A percentile compares a stretch with the other conserved stretches of the same genome.
phyloP scores from a whole-genome alignment of 202 grass and related monocot species.

The Dendrocalamus latiflorus region DNA sequence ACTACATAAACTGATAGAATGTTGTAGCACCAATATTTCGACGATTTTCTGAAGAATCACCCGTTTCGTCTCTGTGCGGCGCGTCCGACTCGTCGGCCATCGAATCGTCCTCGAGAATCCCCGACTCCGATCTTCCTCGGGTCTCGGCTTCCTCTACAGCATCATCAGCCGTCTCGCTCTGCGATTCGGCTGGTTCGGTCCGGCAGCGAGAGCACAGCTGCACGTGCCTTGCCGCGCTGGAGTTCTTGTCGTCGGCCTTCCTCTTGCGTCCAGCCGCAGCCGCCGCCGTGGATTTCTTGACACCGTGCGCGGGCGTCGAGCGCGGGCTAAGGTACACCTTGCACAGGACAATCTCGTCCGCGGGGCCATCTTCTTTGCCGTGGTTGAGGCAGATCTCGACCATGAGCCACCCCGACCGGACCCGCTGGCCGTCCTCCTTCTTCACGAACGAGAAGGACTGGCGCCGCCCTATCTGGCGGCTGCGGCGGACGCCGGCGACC shows the following conservation, averaged over 20 bases:
- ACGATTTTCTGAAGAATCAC: neutral
- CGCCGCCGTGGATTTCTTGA: neutral
- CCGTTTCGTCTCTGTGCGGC: neutral
- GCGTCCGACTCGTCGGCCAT: neutral
- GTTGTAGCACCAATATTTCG: neutral
- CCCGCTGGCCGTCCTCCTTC: neutral
- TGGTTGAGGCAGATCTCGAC: constrained; percentile 26
- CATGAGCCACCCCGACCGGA: constrained; percentile 46
- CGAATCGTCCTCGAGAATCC: neutral
- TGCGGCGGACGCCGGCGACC: neutral
- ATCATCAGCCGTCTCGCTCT: neutral
- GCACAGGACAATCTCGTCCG: constrained; percentile 25
- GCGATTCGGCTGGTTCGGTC: neutral
- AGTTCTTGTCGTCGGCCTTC: constrained; percentile 1
- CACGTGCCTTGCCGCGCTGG: neutral
- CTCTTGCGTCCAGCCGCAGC: neutral
- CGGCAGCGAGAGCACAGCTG: constrained; percentile 25
- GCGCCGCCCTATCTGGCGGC: neutral
- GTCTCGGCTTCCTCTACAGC: neutral
- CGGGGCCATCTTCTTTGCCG: neutral
- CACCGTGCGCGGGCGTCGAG: neutral
- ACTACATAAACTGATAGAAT: neutral
- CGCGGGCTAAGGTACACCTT: constrained; percentile 56
- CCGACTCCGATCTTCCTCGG: neutral
- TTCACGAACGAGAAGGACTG: constrained; percentile 45